These are phyloP conservation scores for Metschnikowia amazonensis DNA, from an alignment of 805 yeast species.

Conservation along the genomic window DNA sequence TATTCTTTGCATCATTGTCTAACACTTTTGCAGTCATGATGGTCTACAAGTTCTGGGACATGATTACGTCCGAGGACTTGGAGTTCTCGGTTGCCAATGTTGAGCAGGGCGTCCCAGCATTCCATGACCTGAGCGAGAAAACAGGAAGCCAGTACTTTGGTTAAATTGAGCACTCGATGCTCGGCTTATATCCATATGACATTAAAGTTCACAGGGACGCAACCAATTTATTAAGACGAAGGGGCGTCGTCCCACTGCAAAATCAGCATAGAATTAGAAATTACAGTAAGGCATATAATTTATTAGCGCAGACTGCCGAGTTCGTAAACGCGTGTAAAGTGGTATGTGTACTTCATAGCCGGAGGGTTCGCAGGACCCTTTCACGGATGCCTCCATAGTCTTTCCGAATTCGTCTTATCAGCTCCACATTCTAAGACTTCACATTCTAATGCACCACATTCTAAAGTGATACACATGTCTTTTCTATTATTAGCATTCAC, in stretches of 20 bases:
- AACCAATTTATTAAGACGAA: neutral
- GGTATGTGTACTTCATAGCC: neutral
- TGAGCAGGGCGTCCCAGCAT: conserved; percentile 35
- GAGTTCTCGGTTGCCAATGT: conserved; percentile 72
- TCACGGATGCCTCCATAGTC: too few species aligned
- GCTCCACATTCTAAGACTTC: neutral
- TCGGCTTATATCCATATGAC: neutral
- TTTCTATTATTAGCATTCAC: neutral
- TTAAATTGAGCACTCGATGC: neutral
- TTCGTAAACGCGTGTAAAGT: neutral
- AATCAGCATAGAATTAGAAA: neutral
- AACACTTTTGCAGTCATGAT: conserved; percentile 84
- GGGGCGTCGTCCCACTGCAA: neutral
- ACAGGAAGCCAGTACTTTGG: conserved; percentile 17
- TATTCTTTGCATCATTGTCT: conserved; percentile 78
- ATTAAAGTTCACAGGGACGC: neutral
- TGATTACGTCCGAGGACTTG: conserved; percentile 89
- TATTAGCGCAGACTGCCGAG: neutral
- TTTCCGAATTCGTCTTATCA: too few species aligned
- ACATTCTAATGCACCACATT: neutral
- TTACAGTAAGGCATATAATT: neutral
- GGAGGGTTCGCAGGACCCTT: too few species aligned
- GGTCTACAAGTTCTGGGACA: conserved; percentile 96
- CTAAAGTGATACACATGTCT: neutral
- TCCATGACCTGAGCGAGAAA: conserved; percentile 33